Percentiles rank a stretch among this genome's conserved stretches.
Evolutionary conservation across 768 basidiomycete species (phyloP).

Genomic region (Trametes cubensis): DNA sequence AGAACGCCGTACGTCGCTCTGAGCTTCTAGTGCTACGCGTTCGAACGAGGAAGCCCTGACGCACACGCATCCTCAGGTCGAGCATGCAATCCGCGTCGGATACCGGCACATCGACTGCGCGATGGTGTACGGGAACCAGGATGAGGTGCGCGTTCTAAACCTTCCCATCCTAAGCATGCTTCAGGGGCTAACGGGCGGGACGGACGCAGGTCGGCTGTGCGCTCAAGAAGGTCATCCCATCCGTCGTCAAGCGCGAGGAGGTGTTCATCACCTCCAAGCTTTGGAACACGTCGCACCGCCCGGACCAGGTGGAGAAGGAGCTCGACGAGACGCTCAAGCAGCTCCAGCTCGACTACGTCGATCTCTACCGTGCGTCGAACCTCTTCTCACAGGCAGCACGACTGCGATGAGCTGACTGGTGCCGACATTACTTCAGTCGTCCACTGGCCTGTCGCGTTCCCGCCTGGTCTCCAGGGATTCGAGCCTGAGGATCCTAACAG

Average conservation of each 20-base stretch:
- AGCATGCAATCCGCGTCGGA: constrained; percentile 71
- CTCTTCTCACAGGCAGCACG: background rate
- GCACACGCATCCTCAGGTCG: constrained; percentile 52
- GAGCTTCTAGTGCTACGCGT: background rate
- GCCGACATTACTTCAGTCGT: constrained; percentile 48
- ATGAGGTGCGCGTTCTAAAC: constrained; percentile 46
- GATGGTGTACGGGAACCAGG: constrained; percentile 78
- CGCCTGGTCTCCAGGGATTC: constrained; percentile 51
- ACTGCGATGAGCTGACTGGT: background rate
- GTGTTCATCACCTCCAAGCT: constrained; percentile 83
- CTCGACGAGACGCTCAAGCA: constrained; percentile 76
- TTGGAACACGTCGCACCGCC: constrained; percentile 77
- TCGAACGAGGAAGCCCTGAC: background rate
- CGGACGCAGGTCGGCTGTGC: constrained; percentile 57
- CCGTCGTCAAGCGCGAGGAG: constrained; percentile 78
- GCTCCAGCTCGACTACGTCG: constrained; percentile 76
- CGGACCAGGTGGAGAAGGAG: constrained; percentile 67
- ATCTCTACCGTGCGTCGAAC: constrained; percentile 68
- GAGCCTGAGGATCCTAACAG: constrained; percentile 53
- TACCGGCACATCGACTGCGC: constrained; percentile 89
- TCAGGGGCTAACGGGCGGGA: background rate
- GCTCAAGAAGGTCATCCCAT: constrained; percentile 74
- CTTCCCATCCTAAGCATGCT: background rate
- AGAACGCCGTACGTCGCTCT: constrained; percentile 56
- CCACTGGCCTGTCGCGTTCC: constrained; percentile 81